phyloP scores from a whole-genome alignment of 2,329 filamentous ascomycete species.

The Alternaria postmessia region DNA sequence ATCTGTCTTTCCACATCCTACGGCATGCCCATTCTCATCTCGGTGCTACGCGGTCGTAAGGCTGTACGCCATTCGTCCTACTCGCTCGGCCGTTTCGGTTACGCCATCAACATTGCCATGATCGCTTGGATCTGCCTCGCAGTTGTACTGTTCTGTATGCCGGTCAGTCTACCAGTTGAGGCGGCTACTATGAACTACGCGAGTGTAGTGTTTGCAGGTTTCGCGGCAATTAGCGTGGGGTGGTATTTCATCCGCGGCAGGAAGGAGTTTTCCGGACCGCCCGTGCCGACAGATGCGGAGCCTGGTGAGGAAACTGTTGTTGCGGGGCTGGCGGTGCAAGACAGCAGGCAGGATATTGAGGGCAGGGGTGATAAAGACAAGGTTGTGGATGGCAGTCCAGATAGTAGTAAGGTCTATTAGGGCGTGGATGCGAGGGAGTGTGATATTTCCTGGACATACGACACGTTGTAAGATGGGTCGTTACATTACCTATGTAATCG shows the following conservation, averaged over 20 bases:
- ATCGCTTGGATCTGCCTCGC: slow-evolving; percentile 75
- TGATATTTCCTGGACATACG: not conserved
- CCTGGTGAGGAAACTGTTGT: slow-evolving; percentile 46
- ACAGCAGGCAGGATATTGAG: slow-evolving; percentile 40
- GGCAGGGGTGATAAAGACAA: slow-evolving; percentile 33
- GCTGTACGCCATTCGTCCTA: slow-evolving; percentile 72
- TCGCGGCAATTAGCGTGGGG: slow-evolving; percentile 46
- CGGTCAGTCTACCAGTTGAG: slow-evolving; percentile 54
- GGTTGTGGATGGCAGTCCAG: slow-evolving; percentile 7
- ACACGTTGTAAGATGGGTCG: not conserved
- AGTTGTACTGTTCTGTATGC: slow-evolving; percentile 80
- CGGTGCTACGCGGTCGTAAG: slow-evolving; percentile 70
- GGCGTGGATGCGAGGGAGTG: not conserved
- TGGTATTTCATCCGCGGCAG: slow-evolving; percentile 51
- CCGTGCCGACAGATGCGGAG: slow-evolving; percentile 46
- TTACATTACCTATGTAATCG: not conserved
- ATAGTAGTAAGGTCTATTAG: slow-evolving; percentile 1
- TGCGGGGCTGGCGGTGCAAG: slow-evolving; percentile 40
- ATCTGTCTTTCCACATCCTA: slow-evolving; percentile 81
- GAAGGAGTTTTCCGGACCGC: slow-evolving; percentile 50
- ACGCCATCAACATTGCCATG: slow-evolving; percentile 71
- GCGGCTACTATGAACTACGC: slow-evolving; percentile 56
- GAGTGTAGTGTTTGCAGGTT: slow-evolving; percentile 52
- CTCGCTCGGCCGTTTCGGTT: slow-evolving; percentile 74
- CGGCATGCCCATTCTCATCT: slow-evolving; percentile 77